Conservation (phyloP, 257 asterid genomes). For the Przewalskia tangutica region DNA sequence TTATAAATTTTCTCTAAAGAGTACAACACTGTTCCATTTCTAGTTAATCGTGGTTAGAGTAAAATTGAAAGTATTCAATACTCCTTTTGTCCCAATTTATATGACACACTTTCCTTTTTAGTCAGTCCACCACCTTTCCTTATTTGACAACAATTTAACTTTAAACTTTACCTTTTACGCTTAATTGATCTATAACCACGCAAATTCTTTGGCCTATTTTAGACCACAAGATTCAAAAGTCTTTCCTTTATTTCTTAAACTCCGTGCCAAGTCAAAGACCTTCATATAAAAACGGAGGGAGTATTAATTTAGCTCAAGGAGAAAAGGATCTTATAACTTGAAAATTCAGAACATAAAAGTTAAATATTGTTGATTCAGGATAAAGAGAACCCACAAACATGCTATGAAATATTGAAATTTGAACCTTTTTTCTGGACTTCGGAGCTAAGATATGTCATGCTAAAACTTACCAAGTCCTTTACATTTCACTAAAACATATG, state of each 20-base stretch:
- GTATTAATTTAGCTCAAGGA: background rate
- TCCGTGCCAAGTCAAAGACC: too few relatives aligned
- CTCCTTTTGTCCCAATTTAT: too few relatives aligned
- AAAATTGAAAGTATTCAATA: background rate
- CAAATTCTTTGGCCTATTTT: too few relatives aligned
- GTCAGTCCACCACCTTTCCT: too few relatives aligned
- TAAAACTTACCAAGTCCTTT: background rate
- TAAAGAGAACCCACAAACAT: background rate
- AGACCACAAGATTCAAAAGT: too few relatives aligned
- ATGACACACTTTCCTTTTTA: too few relatives aligned
- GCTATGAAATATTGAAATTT: background rate
- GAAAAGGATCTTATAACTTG: background rate
- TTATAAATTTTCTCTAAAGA: background rate
- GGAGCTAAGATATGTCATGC: background rate
- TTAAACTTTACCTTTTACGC: too few relatives aligned
- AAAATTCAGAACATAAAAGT: background rate
- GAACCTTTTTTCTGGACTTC: background rate
- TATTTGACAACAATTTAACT: too few relatives aligned
- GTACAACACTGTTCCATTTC: background rate
- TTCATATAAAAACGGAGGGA: too few relatives aligned
- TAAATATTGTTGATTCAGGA: background rate
- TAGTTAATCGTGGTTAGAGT: background rate
- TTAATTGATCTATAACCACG: too few relatives aligned
- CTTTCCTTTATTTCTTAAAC: too few relatives aligned
- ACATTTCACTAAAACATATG: background rate